Evolutionary conservation across 2,329 filamentous ascomycete genomes (phyloP).

Genomic region (Colletotrichum musae): DNA sequence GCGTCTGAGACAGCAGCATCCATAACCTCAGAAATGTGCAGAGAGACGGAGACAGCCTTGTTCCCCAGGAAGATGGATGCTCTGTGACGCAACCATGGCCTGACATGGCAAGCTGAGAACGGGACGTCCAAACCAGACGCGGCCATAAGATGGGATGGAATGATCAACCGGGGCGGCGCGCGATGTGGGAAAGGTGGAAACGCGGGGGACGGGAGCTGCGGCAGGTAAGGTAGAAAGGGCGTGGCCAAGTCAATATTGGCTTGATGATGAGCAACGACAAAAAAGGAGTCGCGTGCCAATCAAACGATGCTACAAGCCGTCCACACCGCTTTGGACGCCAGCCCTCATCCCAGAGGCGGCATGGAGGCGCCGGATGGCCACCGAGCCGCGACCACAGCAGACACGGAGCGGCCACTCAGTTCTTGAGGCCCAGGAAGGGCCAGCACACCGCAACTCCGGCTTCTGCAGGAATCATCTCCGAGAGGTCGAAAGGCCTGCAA

Average conservation of each 20-base stretch:
- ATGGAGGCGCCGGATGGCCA: slow-evolving; percentile 22
- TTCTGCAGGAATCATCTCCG: not conserved
- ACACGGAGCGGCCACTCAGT: slow-evolving; percentile 13
- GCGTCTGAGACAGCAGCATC: not conserved
- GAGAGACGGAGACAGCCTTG: not conserved
- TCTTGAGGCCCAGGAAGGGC: not conserved
- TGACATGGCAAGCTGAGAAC: slow-evolving; percentile 8
- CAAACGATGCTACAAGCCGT: slow-evolving; percentile 6
- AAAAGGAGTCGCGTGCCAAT: slow-evolving; percentile 5
- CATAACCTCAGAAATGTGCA: not conserved
- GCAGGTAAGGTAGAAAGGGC: slow-evolving; percentile 19
- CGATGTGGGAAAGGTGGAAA: slow-evolving; percentile 33
- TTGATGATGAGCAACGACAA: slow-evolving; percentile 12
- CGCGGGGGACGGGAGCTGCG: slow-evolving; percentile 31
- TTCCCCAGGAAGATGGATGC: not conserved
- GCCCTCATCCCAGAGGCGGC: slow-evolving; percentile 7
- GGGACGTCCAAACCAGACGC: not conserved
- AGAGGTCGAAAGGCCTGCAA: slow-evolving; percentile 22
- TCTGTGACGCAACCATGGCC: slow-evolving; percentile 17
- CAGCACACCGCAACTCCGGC: slow-evolving; percentile 32
- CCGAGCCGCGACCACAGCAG: slow-evolving; percentile 27
- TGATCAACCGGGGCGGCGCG: slow-evolving; percentile 10
- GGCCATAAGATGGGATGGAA: slow-evolving; percentile 20
- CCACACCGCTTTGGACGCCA: slow-evolving; percentile 12
- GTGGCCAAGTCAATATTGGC: slow-evolving; percentile 11